Base-by-base conservation (phyloP, 2,329 filamentous ascomycete species). In the Aspergillus intermedius region DNA sequence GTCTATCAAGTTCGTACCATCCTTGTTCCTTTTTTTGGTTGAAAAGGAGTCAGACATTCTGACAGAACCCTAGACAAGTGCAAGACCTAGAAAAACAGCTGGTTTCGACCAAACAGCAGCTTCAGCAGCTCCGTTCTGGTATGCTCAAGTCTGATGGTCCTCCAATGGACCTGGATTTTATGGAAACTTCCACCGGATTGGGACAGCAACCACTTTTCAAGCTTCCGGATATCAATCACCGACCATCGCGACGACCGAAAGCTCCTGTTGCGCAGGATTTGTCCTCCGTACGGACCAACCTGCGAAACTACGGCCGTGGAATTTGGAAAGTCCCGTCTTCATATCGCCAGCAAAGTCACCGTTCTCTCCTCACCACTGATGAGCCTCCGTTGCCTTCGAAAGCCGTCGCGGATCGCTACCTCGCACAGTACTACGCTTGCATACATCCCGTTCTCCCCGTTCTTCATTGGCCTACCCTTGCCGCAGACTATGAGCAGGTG, bases 11-110 rank as follows among this genome's bases (percentile, higher is more conserved):
- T 82, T 69, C 61, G 77, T 70, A 48, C 46, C 49, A 48, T 23
- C 7, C 25, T 23, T 30, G 39, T 47, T 48, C 13, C 44, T 30
- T 47, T 39, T 30, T 22, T 45, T 21, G 30, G 37, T 10, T 10
- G 9, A 21, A 13, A 21, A 40, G 3, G 37, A 19, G 17, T 32
- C 19, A 42, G 22, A 41, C 28, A 51, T 59, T 52, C 54, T 54
- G 46, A 53, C 58, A 55, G 17, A n/a, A 39, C 54, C 35, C 42
- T 47, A 81, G 79, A 66, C 93, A 96, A 75, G 88, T 97, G 10
- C 93, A 97, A 70, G 93, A 98, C 66, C 77, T 98, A 22, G 91
- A 97, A 71, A 93, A 89, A 69, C 91, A 96, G 69, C 81, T 96
- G 61, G 81, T 86, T 42, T 80, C 85, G 46, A 79, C 93, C 37